Base-by-base conservation (phyloP, 176 grass and related monocot species). In the Oryza rufipogon region DNA sequence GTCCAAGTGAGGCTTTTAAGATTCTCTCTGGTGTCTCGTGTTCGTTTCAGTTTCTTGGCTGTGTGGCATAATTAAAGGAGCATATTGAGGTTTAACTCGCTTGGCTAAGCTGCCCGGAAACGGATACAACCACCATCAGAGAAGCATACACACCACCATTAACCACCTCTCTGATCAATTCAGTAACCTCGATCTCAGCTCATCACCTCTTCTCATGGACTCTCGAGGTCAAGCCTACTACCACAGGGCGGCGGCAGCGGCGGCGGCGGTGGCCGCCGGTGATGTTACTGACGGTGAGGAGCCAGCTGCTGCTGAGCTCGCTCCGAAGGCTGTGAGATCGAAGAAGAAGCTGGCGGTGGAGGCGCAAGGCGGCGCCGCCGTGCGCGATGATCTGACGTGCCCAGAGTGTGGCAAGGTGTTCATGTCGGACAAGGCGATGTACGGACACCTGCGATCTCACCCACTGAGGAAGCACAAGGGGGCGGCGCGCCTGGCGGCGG, bases 401-500 rank as follows among this genome's bases (percentile, higher is more conserved):
- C 64, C 64, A 0, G 90, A 92, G 84, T 92, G 90, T 56, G 66
- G 54, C 23, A 92, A 87, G 90, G 2, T 7, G 36, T 92, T 92
- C 76, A 10, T 4, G 66, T 86, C 83, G 6, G 46, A 32, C 30
- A 92, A 86, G 84, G 87, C 90, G 4, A 67, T 92, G 84, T 87
- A 80, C 72, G 90, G 90, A 20, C 90, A 92, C 84, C 70, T 89
- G 64, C 71, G 84, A 75, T 26, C 67, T 28, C 90, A 92, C 67
- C 90, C 87, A 4, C 20, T 61, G 28, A 66, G 45, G 54, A 56
- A 75, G 0, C 80, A 89, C 83, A 89, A 83, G 63, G 90, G 87
- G 15, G 54, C 70, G 4, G 76, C 68, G 7, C 89, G 79, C 44
- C 89, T 84, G 17, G 4, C 49, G 5, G 30, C 41, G 36, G 5